phyloP scores from a whole-genome alignment of 2,329 filamentous ascomycete genomes.

The Colletotrichum caudatum region DNA sequence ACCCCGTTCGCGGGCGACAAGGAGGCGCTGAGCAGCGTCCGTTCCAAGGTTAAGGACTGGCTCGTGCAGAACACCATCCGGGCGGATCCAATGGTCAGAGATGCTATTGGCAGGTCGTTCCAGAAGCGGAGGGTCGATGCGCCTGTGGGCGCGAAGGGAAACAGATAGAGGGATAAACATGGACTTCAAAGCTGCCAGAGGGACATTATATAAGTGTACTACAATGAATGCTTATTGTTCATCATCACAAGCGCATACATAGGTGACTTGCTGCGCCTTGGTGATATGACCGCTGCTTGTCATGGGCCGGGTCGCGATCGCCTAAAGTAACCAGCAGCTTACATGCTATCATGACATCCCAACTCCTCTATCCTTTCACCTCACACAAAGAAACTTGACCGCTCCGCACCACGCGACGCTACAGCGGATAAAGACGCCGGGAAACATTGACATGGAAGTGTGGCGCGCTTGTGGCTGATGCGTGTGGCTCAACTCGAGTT shows the following conservation, averaged over 20 bases:
- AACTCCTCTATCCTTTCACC: not conserved
- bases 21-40: slow-evolving; percentile 71
- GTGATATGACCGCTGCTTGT: not conserved
- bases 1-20: slow-evolving; percentile 83
- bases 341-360: too few relatives aligned
- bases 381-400: not conserved
- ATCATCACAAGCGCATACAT: too few relatives aligned
- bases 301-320: not conserved
- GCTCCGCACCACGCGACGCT: not conserved
- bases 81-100: slow-evolving; percentile 83
- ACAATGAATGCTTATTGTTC: not conserved
- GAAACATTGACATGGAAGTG: not conserved
- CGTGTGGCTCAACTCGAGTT: slow-evolving; percentile 6
- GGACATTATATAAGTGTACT: not conserved
- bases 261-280: not conserved
- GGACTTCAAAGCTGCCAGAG: not conserved
- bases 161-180: slow-evolving; percentile 49
- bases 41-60: slow-evolving; percentile 84
- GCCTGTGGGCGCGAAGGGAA: slow-evolving; percentile 70
- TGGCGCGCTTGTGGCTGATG: slow-evolving; percentile 22
- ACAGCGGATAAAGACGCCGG: not conserved
- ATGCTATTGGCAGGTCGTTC: slow-evolving; percentile 78
- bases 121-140: slow-evolving; percentile 72
- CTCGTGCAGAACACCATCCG: slow-evolving; percentile 87
- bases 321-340: not conserved